phyloP scores from a whole-genome alignment of 108 stramenopile species.

The Cyclotella cryptica region DNA sequence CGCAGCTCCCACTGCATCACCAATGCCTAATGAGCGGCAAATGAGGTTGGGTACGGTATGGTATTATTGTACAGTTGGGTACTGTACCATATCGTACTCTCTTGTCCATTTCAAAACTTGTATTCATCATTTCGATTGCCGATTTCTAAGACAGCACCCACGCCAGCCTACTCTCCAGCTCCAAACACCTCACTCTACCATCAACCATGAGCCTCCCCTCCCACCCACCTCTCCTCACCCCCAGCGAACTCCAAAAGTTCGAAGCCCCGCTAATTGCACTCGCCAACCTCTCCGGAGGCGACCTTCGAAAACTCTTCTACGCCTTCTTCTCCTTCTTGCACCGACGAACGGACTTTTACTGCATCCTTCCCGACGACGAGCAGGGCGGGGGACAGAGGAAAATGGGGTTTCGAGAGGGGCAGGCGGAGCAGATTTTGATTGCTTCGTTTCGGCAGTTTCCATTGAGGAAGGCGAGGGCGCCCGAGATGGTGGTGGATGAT shows the following conservation, averaged over 20 bases:
- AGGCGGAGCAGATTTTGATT: constrained; percentile 84
- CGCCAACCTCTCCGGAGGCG: constrained; percentile 70
- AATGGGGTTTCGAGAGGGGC: constrained; percentile 79
- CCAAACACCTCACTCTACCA: too few species aligned
- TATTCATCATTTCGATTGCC: too few species aligned
- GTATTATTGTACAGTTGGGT: too few species aligned
- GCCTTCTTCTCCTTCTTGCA: constrained; percentile 87
- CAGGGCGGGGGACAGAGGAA: constrained; percentile 6
- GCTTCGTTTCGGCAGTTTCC: constrained; percentile 89
- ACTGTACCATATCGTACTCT: too few species aligned
- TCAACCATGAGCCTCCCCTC: background rate
- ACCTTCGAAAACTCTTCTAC: constrained; percentile 73
- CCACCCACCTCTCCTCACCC: constrained; percentile 24
- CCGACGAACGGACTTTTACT: constrained; percentile 89
- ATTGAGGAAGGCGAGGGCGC: constrained; percentile 62
- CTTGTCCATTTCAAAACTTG: too few species aligned
- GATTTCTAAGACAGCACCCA: too few species aligned
- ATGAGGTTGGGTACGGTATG: too few species aligned
- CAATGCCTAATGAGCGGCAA: too few species aligned
- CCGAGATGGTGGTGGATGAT: constrained; percentile 25
- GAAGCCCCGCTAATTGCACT: constrained; percentile 81
- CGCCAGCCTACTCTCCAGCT: too few species aligned
- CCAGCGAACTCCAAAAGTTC: constrained; percentile 54
- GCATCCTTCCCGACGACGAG: constrained; percentile 74
- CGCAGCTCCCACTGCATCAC: too few species aligned